Percentiles rank a stretch among this genome's conserved stretches.
Conservation (phyloP, 202 grass and related monocot genomes). For the Panicum virgatum region DNA sequence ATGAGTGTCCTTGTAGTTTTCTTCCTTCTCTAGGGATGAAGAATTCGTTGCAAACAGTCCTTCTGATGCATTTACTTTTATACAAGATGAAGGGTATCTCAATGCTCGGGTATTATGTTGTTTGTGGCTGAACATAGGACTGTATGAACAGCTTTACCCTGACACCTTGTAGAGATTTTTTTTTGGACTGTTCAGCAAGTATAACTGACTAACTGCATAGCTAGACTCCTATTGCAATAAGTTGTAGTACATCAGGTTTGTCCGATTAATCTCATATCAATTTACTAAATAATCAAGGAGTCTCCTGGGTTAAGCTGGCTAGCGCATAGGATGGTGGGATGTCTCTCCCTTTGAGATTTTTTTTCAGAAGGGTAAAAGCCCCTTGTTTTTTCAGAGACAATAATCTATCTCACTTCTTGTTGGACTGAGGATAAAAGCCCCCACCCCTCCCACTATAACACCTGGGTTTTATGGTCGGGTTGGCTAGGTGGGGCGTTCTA, state of each 20-base stretch:
- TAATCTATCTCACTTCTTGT: not conserved
- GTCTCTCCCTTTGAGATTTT: not conserved
- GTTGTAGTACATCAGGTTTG: not conserved
- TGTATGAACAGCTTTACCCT: not conserved
- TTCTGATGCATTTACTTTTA: not conserved
- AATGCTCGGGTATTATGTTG: not conserved
- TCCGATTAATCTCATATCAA: not conserved
- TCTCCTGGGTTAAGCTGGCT: not conserved
- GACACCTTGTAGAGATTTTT: not conserved
- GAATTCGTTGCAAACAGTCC: not conserved
- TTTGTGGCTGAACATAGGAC: not conserved
- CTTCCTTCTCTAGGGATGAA: not conserved
- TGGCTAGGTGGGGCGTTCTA: too few species aligned
- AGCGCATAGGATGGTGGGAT: not conserved
- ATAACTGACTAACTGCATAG: not conserved
- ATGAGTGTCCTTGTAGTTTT: not conserved
- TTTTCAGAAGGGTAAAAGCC: not conserved
- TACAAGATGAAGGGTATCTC: not conserved
- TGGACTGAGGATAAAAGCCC: too few species aligned
- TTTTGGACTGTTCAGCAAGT: not conserved
- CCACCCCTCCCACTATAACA: too few species aligned
- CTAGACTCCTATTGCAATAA: not conserved
- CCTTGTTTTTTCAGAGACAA: too few species aligned
- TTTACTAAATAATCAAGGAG: not conserved
- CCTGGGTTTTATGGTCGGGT: too few species aligned